These are phyloP conservation scores for Arthrobotrys musiformis DNA, from an alignment of 2,329 filamentous ascomycete genomes.

Conservation along the genomic window DNA sequence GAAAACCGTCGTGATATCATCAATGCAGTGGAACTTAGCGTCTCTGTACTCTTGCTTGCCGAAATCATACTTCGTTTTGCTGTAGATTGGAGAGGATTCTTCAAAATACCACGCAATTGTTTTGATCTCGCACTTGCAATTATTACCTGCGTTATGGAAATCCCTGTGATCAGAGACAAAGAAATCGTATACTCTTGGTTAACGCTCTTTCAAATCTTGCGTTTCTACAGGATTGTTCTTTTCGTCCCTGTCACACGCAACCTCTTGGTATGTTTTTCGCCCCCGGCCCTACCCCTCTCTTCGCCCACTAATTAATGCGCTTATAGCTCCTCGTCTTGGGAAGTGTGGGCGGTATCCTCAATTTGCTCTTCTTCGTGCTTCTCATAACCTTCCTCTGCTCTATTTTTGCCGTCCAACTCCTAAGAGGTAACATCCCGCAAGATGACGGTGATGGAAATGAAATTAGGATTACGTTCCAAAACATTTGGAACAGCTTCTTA, in stretches of 20 bases:
- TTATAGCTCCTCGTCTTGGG: conserved; percentile 77
- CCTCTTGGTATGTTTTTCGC: conserved; percentile 72
- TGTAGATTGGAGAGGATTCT: conserved; percentile 83
- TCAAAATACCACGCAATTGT: conserved; percentile 77
- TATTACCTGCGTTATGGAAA: conserved; percentile 83
- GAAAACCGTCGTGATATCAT: conserved; percentile 73
- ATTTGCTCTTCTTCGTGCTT: conserved; percentile 96
- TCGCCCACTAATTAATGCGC: conserved; percentile 55
- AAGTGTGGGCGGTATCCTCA: conserved; percentile 90
- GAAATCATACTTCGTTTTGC: conserved; percentile 85
- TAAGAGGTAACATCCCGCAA: conserved; percentile 82
- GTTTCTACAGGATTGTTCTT: conserved; percentile 90
- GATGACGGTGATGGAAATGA: conserved; percentile 71
- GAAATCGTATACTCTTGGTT: conserved; percentile 84
- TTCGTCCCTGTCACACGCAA: conserved; percentile 87
- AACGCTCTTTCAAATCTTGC: conserved; percentile 89
- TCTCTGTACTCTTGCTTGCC: conserved; percentile 80
- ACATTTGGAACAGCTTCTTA: conserved; percentile 94
- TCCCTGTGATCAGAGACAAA: conserved; percentile 80
- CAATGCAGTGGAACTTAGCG: conserved; percentile 75
- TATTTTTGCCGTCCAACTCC: conserved; percentile 92
- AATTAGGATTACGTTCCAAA: conserved; percentile 80
- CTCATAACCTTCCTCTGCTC: conserved; percentile 92
- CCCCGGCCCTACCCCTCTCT: background rate
- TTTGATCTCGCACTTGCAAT: conserved; percentile 83